A percentile compares a stretch with the other conserved stretches of the same genome.
Conservation (phyloP, 2,329 filamentous ascomycete genomes). For the Beauveria scarabaeidicola region DNA sequence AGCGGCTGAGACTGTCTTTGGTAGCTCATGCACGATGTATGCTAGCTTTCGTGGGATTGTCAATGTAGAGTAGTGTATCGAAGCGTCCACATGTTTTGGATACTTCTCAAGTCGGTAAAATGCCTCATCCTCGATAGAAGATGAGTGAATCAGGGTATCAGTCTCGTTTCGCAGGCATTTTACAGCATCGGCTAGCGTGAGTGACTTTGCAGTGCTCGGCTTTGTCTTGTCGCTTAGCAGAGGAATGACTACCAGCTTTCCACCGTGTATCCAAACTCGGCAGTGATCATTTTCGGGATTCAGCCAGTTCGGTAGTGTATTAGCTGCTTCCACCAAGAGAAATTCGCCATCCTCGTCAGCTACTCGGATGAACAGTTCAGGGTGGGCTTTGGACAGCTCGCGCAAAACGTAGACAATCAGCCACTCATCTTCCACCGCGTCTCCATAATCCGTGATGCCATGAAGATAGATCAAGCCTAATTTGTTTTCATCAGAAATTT, state of each 20-base stretch:
- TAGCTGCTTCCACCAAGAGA: slow-evolving; percentile 86
- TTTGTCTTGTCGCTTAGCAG: slow-evolving; percentile 28
- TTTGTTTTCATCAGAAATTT: slow-evolving; percentile 4
- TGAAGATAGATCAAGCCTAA: slow-evolving; percentile 54
- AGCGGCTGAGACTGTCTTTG: slow-evolving; percentile 70
- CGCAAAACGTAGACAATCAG: slow-evolving; percentile 83
- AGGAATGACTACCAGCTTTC: slow-evolving; percentile 67
- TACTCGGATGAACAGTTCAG: slow-evolving; percentile 71
- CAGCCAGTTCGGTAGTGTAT: slow-evolving; percentile 78
- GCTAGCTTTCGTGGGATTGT: slow-evolving; percentile 76
- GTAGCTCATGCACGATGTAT: slow-evolving; percentile 65
- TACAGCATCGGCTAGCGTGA: slow-evolving; percentile 59
- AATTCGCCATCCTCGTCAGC: slow-evolving; percentile 92
- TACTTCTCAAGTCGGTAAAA: slow-evolving; percentile 85
- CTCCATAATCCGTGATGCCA: slow-evolving; percentile 79
- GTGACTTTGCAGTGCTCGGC: slow-evolving; percentile 25
- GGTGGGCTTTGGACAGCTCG: slow-evolving; percentile 65
- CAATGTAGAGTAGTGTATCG: slow-evolving; percentile 66
- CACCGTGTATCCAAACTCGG: slow-evolving; percentile 79
- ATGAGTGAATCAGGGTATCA: slow-evolving; percentile 57
- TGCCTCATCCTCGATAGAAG: slow-evolving; percentile 74
- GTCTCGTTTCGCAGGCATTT: slow-evolving; percentile 48
- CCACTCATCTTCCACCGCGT: slow-evolving; percentile 97
- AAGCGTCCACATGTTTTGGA: slow-evolving; percentile 63
- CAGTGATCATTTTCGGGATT: slow-evolving; percentile 84